Percentiles rank a stretch among this genome's conserved stretches.
These are phyloP conservation scores for Pistacia vera DNA, from an alignment of 345 rosid genomes.

Conservation along the genomic window DNA sequence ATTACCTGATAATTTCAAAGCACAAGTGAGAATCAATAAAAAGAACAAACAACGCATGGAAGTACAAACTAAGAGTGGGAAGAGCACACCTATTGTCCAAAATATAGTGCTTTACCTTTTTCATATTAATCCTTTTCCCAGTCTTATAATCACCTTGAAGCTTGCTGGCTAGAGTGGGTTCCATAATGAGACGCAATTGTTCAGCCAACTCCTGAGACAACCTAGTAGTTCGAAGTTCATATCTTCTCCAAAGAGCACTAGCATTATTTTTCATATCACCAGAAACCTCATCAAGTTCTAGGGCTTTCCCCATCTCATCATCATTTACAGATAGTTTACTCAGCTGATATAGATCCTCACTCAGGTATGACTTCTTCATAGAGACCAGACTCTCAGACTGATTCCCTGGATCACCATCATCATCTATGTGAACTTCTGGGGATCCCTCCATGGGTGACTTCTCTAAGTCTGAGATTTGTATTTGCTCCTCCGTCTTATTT, in stretches of 20 bases:
- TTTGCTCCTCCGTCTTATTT: slow-evolving; percentile 45
- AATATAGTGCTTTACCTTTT: slow-evolving; percentile 49
- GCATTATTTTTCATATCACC: slow-evolving; percentile 45
- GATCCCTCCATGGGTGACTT: slow-evolving; percentile 36
- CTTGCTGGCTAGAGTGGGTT: slow-evolving; percentile 90
- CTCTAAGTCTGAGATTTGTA: slow-evolving; percentile 41
- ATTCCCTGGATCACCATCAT: slow-evolving; percentile 37
- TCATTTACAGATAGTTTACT: slow-evolving; percentile 51
- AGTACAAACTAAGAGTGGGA: neutral
- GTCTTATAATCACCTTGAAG: slow-evolving; percentile 96
- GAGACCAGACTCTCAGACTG: slow-evolving; percentile 54
- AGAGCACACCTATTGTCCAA: neutral
- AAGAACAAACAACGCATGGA: neutral
- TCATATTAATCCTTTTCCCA: slow-evolving; percentile 97
- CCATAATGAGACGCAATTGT: slow-evolving; percentile 91
- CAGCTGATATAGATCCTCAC: slow-evolving; percentile 42
- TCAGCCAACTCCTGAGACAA: slow-evolving; percentile 94
- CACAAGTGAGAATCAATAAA: neutral
- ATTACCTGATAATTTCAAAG: slow-evolving; percentile 54
- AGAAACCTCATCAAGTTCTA: slow-evolving; percentile 49
- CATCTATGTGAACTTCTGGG: slow-evolving; percentile 27
- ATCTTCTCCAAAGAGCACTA: slow-evolving; percentile 73
- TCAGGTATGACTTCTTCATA: slow-evolving; percentile 45
- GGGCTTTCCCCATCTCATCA: slow-evolving; percentile 37
- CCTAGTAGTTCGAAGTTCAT: slow-evolving; percentile 70